phyloP scores from a whole-genome alignment of 2,329 filamentous ascomycete genomes.

The Pyrenophora seminiperda region DNA sequence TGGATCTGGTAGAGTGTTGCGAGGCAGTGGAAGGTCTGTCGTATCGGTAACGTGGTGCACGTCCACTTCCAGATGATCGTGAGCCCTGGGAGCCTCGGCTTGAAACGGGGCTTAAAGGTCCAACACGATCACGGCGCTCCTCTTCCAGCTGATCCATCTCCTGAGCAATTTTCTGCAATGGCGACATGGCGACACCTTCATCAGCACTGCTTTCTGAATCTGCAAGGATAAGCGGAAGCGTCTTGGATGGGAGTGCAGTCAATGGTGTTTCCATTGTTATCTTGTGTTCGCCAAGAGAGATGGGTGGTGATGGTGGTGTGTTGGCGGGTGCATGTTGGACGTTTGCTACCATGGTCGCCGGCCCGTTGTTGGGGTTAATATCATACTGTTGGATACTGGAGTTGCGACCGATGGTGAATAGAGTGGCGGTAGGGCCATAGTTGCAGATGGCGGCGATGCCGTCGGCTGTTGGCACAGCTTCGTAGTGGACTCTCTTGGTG shows the following conservation, averaged over 20 bases:
- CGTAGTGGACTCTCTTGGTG: conserved; percentile 94
- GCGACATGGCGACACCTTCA: conserved; percentile 65
- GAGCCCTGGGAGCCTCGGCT: conserved; percentile 67
- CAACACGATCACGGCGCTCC: conserved; percentile 65
- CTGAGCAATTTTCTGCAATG: conserved; percentile 74
- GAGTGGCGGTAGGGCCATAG: conserved; percentile 85
- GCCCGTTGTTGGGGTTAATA: conserved; percentile 68
- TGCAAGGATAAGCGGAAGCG: conserved; percentile 42
- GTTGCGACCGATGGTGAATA: conserved; percentile 89
- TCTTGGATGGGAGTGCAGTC: conserved; percentile 36
- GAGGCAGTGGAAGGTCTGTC: conserved; percentile 47
- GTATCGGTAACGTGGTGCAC: conserved; percentile 52
- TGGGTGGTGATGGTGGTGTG: conserved; percentile 79
- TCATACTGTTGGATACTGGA: conserved; percentile 95
- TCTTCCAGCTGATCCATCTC: conserved; percentile 69
- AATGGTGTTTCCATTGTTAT: conserved; percentile 48
- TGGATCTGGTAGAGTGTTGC: conserved; percentile 30
- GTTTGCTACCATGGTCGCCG: conserved; percentile 78
- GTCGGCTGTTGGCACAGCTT: conserved; percentile 83
- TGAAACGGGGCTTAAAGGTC: conserved; percentile 69
- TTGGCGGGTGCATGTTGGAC: conserved; percentile 83
- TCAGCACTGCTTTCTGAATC: conserved; percentile 73
- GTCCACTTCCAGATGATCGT: conserved; percentile 57
- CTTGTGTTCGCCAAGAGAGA: conserved; percentile 74
- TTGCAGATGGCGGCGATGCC: conserved; percentile 81